Base-by-base conservation (phyloP, 257 asterid species). In the Jacaranda copaia region DNA sequence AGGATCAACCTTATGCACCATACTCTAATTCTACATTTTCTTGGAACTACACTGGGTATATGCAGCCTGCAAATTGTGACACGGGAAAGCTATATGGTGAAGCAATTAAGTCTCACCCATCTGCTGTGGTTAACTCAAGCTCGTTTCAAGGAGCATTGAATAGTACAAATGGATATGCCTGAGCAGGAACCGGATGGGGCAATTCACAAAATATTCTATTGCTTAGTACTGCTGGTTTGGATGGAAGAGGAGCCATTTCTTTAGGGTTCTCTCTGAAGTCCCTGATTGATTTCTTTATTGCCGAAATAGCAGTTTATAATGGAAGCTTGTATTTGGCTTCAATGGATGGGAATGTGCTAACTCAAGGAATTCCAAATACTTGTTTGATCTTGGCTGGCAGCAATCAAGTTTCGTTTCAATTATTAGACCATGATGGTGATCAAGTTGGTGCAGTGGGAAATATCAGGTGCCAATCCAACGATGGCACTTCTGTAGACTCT, bases 1-100 rank as follows among this genome's bases (percentile, higher is more conserved):
- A 67, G 3, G 70, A 77, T 39, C 89, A 53, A 5, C 55, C 74
- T 36, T 74, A 75, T 59, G 89, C 85, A 9, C 8, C 85, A 19
- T 91, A 85, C 84, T 91, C 97, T 20, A 88, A 91, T 72, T 71
- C 85, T 4, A 80, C 90, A 11, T 70, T 81, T 63, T 32, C 72
- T 38, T 67, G 20, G 12, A 75, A 64, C 38, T 74, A 82, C 77
- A 78, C 80, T 39, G 86, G 88, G 89, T 91, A 85, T 57, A 57
- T 57, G 48, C 88, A 81, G 76, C 82, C 88, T 10, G 88, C 76
- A 11, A 76, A 75, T 46, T 57, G 39, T 0, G 80, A 78, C 49
- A 82, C 79, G 0, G 97, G 97, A 11, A 67, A 80, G 32, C 32
- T 75, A 38, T 76, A 78, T 8, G 93, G 90, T 3, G 77, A 80